These are phyloP conservation scores for Fusarium camptoceras DNA, from an alignment of 2,329 filamentous ascomycete genomes.

Conservation along the genomic window DNA sequence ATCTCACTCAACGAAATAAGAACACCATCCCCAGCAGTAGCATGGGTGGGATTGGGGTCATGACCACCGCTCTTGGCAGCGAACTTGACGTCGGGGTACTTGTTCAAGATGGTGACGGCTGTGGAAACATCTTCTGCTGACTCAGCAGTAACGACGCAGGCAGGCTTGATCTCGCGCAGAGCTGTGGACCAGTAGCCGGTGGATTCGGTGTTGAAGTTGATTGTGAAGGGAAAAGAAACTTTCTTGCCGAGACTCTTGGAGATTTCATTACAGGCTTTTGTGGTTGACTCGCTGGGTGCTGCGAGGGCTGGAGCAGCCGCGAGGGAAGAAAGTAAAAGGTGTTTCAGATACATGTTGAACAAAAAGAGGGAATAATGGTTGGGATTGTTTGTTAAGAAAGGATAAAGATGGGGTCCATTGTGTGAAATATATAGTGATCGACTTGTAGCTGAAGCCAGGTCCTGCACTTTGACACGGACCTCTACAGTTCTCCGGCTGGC, in stretches of 20 bases:
- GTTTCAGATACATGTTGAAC: background rate
- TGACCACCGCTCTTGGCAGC: constrained; percentile 23
- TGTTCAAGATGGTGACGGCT: constrained; percentile 16
- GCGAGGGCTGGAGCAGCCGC: constrained; percentile 18
- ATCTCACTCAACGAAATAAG: constrained; percentile 20
- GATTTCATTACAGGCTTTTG: constrained; percentile 19
- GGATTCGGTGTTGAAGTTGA: background rate
- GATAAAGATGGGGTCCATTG: background rate
- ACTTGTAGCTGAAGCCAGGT: background rate
- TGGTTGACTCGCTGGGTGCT: background rate
- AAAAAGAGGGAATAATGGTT: fast-evolving
- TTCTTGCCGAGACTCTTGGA: background rate
- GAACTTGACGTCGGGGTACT: constrained; percentile 26
- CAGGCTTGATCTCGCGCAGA: constrained; percentile 6
- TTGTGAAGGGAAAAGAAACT: background rate
- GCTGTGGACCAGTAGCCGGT: constrained; percentile 12
- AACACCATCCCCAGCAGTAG: constrained; percentile 12
- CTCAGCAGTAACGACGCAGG: constrained; percentile 8
- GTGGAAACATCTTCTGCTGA: constrained; percentile 11
- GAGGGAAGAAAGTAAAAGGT: background rate
- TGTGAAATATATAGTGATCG: background rate
- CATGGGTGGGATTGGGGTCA: constrained; percentile 19
- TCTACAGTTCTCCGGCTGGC: background rate
- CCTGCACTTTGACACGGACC: background rate
- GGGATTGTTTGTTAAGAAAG: background rate